Conservation (phyloP, 73 alveolate genomes). For the Halteria grandinella region DNA sequence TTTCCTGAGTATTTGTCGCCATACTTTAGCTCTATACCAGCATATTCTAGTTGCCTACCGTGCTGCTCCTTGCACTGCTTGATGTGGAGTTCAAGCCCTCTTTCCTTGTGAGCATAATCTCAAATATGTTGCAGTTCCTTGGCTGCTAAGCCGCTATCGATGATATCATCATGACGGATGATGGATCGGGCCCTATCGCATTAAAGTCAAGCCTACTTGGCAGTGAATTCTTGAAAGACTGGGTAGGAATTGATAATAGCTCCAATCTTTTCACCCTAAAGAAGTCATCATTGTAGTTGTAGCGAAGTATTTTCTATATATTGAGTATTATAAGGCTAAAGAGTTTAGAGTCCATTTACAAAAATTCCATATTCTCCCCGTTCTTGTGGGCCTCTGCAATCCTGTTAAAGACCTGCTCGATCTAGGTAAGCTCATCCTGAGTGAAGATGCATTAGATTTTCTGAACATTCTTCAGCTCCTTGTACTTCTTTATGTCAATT, state of each 20-base stretch:
- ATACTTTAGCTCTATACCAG: not conserved
- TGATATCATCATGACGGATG: too few relatives aligned
- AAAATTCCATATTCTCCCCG: not conserved
- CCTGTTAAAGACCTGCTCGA: conserved; percentile 18
- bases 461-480: conserved; percentile 17
- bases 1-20: conserved; percentile 16
- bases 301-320: conserved; percentile 13
- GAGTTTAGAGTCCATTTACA: conserved; percentile 14
- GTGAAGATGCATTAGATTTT: conserved; percentile 30
- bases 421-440: not conserved
- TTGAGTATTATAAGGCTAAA: conserved; percentile 21
- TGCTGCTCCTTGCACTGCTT: not conserved
- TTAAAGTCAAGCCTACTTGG: conserved; percentile 31
- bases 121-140: conserved; percentile 25
- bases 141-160: not conserved
- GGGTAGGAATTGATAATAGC: conserved; percentile 15
- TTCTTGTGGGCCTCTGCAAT: conserved; percentile 2
- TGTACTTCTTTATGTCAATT: conserved; percentile 27
- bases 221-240: conserved; percentile 4
- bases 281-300: conserved; percentile 38
- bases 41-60: not conserved
- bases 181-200: not conserved
- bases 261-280: conserved; percentile 5
- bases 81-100: too few relatives aligned
- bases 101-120: conserved; percentile 14